Evolutionary conservation across 2,329 filamentous ascomycete genomes (phyloP).

Genomic region (Calycina herbarum): DNA sequence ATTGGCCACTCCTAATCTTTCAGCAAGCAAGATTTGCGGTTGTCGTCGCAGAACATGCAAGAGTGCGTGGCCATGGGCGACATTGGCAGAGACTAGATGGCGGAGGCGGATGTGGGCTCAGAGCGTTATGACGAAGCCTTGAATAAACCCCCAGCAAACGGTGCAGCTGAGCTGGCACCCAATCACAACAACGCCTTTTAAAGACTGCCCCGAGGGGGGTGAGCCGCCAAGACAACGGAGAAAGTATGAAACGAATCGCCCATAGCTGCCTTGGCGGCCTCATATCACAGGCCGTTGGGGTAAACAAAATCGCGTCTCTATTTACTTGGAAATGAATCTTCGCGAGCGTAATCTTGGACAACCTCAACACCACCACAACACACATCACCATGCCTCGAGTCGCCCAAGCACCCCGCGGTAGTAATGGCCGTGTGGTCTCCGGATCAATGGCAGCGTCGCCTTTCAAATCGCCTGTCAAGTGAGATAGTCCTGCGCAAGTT

Average conservation of each 20-base stretch:
- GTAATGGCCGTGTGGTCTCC: slow-evolving; percentile 44
- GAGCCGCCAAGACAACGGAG: background rate
- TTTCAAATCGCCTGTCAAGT: slow-evolving; percentile 41
- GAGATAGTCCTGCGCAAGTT: slow-evolving; percentile 10
- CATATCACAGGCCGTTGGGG: background rate
- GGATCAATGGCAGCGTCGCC: slow-evolving; percentile 34
- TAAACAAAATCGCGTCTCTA: slow-evolving; percentile 11
- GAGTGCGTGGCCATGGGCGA: slow-evolving; percentile 6
- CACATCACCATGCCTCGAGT: slow-evolving; percentile 53
- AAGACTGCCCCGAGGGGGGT: background rate
- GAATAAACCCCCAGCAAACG: background rate
- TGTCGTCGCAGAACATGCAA: background rate
- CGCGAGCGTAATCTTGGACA: background rate
- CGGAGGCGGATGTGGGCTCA: background rate
- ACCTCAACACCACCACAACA: slow-evolving; percentile 11
- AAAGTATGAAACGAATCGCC: background rate
- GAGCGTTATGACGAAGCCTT: slow-evolving; percentile 13
- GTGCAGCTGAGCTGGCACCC: too few relatives aligned
- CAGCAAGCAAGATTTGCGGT: background rate
- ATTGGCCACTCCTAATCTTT: background rate
- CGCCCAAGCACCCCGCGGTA: slow-evolving; percentile 46
- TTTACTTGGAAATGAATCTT: slow-evolving; percentile 13
- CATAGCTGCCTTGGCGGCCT: background rate
- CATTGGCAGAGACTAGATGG: background rate
- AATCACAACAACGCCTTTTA: too few relatives aligned